A percentile compares a stretch with the other conserved stretches of the same genome.
phyloP scores from a whole-genome alignment of 345 rosid genomes.

The Syzygium oleosum region DNA sequence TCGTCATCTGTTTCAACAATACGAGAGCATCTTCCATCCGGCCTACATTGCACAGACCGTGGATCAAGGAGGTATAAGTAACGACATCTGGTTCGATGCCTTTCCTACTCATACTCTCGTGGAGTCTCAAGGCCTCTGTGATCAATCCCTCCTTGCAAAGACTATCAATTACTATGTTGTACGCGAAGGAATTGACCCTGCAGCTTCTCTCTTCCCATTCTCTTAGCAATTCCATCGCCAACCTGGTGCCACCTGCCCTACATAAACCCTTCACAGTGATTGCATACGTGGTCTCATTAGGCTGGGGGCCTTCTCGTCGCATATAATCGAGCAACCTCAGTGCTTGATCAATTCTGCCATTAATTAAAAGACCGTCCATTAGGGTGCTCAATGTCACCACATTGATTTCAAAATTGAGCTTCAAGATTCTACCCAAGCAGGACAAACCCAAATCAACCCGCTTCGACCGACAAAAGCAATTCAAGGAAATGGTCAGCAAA shows the following conservation, averaged over 20 bases:
- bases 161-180: not conserved
- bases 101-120: not conserved
- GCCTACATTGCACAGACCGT: no score
- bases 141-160: not conserved
- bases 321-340: not conserved
- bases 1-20: no score
- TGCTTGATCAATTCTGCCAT: not conserved
- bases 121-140: not conserved
- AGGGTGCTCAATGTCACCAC: not conserved
- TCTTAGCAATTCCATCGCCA: not conserved
- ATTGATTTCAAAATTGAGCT: not conserved
- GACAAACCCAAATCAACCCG: not conserved
- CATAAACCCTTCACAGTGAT: not conserved
- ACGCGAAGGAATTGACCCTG: not conserved
- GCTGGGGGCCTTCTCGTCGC: not conserved
- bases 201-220: not conserved
- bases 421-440: not conserved
- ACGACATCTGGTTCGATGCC: not conserved
- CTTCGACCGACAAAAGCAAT: not conserved
- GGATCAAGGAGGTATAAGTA: no score
- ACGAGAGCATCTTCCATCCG: no score
- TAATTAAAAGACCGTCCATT: not conserved
- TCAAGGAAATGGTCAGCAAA: not conserved
- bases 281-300: not conserved
- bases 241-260: not conserved